These are phyloP conservation scores for Pisolithus orientalis DNA, from an alignment of 768 basidiomycete species.

Conservation along the genomic window DNA sequence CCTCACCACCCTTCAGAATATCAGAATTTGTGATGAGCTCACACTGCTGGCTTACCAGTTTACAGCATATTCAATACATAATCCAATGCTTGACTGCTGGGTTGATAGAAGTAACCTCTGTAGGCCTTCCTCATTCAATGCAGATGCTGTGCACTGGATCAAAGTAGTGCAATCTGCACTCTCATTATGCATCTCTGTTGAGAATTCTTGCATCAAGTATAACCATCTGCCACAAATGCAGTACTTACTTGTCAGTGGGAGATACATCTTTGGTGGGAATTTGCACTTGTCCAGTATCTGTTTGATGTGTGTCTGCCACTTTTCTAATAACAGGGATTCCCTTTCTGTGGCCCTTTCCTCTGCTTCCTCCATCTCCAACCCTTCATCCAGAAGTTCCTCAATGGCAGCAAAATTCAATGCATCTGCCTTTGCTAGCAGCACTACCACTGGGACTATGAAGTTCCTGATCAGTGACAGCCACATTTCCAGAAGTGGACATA, in stretches of 20 bases:
- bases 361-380: constrained; percentile 6
- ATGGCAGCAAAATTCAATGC: constrained; percentile 17
- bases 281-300: not conserved
- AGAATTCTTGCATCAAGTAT: not conserved
- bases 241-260: not conserved
- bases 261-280: not conserved
- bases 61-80: not conserved
- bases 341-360: constrained; percentile 6
- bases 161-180: not conserved
- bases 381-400: constrained; percentile 6
- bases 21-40: too few species aligned
- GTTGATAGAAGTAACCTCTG: not conserved
- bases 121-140: not conserved
- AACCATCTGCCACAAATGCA: not conserved
- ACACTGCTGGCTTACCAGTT: not conserved
- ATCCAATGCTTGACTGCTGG: not conserved
- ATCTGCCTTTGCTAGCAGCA: constrained; percentile 35
- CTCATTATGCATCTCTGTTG: not conserved
- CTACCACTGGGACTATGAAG: constrained; percentile 31
- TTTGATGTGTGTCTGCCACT: not conserved
- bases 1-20: too few species aligned
- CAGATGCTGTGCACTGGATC: not conserved
- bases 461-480: not conserved
- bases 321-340: constrained; percentile 5
- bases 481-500: not conserved